phyloP scores from a whole-genome alignment of 495 filamentous ascomycete genomes.

The Daldinia decipiens region DNA sequence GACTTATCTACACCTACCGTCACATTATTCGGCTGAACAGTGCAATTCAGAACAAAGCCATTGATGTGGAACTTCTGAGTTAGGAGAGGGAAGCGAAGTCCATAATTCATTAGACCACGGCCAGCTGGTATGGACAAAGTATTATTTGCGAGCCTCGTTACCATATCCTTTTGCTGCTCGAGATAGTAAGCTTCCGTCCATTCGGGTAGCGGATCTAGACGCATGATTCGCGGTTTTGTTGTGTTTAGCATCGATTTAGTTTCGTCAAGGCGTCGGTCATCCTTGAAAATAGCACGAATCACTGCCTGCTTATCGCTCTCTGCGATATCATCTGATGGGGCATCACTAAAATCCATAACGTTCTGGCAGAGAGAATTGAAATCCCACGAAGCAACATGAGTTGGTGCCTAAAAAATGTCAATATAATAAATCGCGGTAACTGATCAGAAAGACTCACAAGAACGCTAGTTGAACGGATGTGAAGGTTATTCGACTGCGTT shows the following conservation, averaged over 20 bases:
- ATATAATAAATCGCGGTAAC: neutral
- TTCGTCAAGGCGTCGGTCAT: constrained; percentile 88
- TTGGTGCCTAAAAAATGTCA: constrained; percentile 56
- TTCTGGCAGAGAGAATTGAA: constrained; percentile 69
- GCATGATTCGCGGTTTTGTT: constrained; percentile 76
- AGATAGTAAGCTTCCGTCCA: constrained; percentile 89
- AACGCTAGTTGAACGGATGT: constrained; percentile 50
- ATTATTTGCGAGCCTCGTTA: constrained; percentile 82
- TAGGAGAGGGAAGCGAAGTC: constrained; percentile 80
- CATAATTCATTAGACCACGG: constrained; percentile 83
- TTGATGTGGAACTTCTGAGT: constrained; percentile 89
- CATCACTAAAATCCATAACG: constrained; percentile 53
- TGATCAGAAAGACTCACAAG: constrained; percentile 38
- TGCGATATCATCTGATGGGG: constrained; percentile 54
- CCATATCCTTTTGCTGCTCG: constrained; percentile 91
- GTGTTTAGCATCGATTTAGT: constrained; percentile 82
- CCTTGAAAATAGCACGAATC: constrained; percentile 84
- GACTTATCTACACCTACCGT: constrained; percentile 87
- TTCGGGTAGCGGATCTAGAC: constrained; percentile 76
- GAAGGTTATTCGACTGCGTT: constrained; percentile 52
- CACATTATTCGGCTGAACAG: constrained; percentile 90
- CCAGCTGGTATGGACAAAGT: constrained; percentile 89
- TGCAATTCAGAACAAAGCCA: constrained; percentile 86
- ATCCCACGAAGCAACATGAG: constrained; percentile 77
- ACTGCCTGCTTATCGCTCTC: constrained; percentile 84